phyloP scores from a whole-genome alignment of 2,329 filamentous ascomycete species.

The Arthroderma sp. region DNA sequence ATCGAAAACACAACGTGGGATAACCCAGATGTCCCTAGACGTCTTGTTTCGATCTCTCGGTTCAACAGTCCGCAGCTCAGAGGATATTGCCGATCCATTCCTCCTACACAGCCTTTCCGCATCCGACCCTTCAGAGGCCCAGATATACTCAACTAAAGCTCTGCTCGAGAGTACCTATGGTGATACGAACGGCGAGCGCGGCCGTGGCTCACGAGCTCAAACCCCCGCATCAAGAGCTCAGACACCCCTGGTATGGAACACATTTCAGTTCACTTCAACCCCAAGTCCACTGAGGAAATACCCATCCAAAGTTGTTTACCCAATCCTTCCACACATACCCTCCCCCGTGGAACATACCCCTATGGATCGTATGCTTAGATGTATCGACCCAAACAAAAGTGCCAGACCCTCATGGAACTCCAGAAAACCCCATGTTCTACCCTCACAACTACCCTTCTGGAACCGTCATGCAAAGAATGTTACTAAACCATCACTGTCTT shows the following conservation, averaged over 20 bases:
- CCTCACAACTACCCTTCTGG: constrained; percentile 17
- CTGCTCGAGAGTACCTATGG: constrained; percentile 71
- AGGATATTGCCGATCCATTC: constrained; percentile 38
- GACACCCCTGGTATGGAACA: constrained; percentile 31
- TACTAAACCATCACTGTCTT: constrained; percentile 26
- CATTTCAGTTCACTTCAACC: constrained; percentile 18
- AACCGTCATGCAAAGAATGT: constrained; percentile 17
- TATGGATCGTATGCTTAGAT: too few species aligned
- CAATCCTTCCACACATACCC: too few species aligned
- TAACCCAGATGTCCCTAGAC: constrained; percentile 85
- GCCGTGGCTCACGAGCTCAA: constrained; percentile 50
- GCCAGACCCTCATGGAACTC: constrained; percentile 2
- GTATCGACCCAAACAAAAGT: too few species aligned
- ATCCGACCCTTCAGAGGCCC: constrained; percentile 69
- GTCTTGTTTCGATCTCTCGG: constrained; percentile 74
- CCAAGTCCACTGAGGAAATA: not conserved
- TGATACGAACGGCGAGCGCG: constrained; percentile 46
- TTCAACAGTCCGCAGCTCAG: constrained; percentile 53
- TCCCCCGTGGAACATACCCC: too few species aligned
- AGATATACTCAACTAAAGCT: constrained; percentile 56
- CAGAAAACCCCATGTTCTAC: constrained; percentile 4
- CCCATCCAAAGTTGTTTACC: not conserved
- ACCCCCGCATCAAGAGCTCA: constrained; percentile 44
- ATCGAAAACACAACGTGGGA: constrained; percentile 68
- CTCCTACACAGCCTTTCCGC: constrained; percentile 61